Conservation (phyloP, 2,329 filamentous ascomycete species). For the Cercospora sojina region DNA sequence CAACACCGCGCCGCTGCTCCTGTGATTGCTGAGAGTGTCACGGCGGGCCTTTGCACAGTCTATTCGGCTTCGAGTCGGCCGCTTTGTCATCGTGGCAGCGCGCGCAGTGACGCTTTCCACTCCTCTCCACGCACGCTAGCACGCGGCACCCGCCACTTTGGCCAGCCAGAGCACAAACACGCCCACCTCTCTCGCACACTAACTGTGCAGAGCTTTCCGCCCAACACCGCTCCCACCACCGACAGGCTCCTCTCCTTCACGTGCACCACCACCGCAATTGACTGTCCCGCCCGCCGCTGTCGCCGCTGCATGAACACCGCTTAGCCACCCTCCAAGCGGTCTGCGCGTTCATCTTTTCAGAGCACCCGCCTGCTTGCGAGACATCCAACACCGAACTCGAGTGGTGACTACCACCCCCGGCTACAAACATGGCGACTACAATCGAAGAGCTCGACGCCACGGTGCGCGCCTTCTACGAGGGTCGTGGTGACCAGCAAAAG, state of each 20-base stretch:
- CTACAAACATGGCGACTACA: constrained; percentile 60
- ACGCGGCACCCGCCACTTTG: constrained; percentile 7
- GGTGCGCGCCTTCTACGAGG: constrained; percentile 96
- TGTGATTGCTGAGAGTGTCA: not conserved
- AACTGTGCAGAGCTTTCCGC: constrained; percentile 3
- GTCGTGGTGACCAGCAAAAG: constrained; percentile 94
- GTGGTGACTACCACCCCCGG: constrained; percentile 17
- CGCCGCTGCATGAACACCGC: constrained; percentile 31
- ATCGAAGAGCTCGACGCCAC: constrained; percentile 96
- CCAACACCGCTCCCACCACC: constrained; percentile 11
- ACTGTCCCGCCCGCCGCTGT: constrained; percentile 7
- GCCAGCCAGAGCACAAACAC: not conserved
- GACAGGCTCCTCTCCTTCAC: constrained; percentile 3
- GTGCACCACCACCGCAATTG: constrained; percentile 12
- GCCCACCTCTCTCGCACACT: constrained; percentile 3
- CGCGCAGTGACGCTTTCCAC: constrained; percentile 1
- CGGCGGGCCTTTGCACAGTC: not conserved
- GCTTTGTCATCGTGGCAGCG: not conserved
- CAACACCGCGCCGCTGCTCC: not conserved
- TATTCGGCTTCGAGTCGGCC: not conserved
- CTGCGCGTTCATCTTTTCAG: constrained; percentile 31
- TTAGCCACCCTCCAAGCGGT: constrained; percentile 31
- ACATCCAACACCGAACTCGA: constrained; percentile 28
- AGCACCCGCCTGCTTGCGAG: constrained; percentile 13
- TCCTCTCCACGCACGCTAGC: constrained; percentile 3